A percentile compares a stretch with the other conserved stretches of the same genome.
Conservation (phyloP, 768 basidiomycete species). For the Phylloporus rhodoxanthus region DNA sequence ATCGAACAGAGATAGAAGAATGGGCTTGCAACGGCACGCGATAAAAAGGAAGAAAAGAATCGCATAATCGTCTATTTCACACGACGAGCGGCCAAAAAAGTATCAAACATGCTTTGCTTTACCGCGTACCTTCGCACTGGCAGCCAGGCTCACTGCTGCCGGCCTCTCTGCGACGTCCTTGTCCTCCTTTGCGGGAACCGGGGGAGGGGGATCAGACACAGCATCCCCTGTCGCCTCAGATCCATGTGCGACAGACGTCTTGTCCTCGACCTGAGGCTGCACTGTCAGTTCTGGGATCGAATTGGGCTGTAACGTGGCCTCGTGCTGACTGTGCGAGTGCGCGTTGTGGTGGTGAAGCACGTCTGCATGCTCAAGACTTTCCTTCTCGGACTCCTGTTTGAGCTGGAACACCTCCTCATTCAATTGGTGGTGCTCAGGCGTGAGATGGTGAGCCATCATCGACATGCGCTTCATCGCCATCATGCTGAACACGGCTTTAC, state of each 20-base stretch:
- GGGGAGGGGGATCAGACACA: conserved; percentile 1
- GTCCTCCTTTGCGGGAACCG: conserved; percentile 8
- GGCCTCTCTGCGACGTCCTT: conserved; percentile 25
- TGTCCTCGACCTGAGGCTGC: not conserved
- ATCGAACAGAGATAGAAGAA: conserved; percentile 3
- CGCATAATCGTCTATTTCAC: not conserved
- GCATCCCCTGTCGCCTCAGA: conserved; percentile 1
- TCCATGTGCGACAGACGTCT: conserved; percentile 1
- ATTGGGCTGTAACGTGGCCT: not conserved
- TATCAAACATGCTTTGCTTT: conserved; percentile 12
- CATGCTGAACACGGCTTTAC: conserved; percentile 81
- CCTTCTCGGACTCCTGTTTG: conserved; percentile 77
- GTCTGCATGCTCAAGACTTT: conserved; percentile 33
- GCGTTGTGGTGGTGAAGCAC: conserved; percentile 48
- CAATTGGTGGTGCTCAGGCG: conserved; percentile 44
- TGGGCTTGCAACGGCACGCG: not conserved
- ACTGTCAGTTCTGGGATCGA: not conserved
- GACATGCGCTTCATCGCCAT: conserved; percentile 81
- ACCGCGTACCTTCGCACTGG: conserved; percentile 29
- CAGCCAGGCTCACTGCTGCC: conserved; percentile 24
- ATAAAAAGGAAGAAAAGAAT: not conserved
- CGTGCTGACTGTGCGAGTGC: not conserved
- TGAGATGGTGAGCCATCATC: conserved; percentile 38
- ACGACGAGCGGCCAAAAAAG: not conserved
- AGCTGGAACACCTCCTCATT: conserved; percentile 56